phyloP scores from a whole-genome alignment of 2,329 filamentous ascomycete species.

The Claviceps sp. region DNA sequence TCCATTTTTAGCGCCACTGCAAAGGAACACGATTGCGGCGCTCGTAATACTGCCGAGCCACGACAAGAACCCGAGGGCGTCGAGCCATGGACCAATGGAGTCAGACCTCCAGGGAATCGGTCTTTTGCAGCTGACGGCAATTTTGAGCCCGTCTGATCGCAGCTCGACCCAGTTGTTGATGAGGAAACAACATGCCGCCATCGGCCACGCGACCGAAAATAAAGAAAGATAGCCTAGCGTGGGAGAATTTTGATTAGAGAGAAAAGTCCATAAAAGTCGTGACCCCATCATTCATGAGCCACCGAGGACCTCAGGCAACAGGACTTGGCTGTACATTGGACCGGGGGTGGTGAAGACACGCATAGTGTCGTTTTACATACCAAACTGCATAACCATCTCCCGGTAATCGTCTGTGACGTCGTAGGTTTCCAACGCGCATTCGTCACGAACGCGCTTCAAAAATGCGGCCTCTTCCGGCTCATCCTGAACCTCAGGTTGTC shows the following conservation, averaged over 20 bases:
- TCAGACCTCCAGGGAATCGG: constrained; percentile 84
- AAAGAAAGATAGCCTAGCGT: constrained; percentile 67
- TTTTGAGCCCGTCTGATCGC: constrained; percentile 86
- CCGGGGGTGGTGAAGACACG: not conserved
- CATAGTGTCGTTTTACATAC: constrained; percentile 21
- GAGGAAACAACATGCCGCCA: constrained; percentile 80
- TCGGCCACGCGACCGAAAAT: constrained; percentile 88
- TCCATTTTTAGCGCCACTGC: constrained; percentile 55
- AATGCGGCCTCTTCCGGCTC: constrained; percentile 67
- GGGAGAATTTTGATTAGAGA: constrained; percentile 14
- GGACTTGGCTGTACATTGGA: too few relatives aligned
- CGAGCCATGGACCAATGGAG: constrained; percentile 86
- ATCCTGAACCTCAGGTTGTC: constrained; percentile 47
- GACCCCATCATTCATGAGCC: too few relatives aligned
- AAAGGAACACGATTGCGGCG: constrained; percentile 80
- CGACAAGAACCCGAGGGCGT: constrained; percentile 74
- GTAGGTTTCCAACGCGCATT: constrained; percentile 72
- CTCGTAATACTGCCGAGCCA: constrained; percentile 88
- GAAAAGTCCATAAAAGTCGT: not conserved
- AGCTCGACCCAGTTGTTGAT: constrained; percentile 96
- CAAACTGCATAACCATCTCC: constrained; percentile 81
- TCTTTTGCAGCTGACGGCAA: constrained; percentile 76
- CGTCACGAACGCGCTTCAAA: constrained; percentile 65
- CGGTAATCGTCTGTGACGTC: constrained; percentile 83
- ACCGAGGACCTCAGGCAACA: too few relatives aligned